Evolutionary conservation across 106 monocot genomes (phyloP).

Genomic region (Iris macrosiphon): DNA sequence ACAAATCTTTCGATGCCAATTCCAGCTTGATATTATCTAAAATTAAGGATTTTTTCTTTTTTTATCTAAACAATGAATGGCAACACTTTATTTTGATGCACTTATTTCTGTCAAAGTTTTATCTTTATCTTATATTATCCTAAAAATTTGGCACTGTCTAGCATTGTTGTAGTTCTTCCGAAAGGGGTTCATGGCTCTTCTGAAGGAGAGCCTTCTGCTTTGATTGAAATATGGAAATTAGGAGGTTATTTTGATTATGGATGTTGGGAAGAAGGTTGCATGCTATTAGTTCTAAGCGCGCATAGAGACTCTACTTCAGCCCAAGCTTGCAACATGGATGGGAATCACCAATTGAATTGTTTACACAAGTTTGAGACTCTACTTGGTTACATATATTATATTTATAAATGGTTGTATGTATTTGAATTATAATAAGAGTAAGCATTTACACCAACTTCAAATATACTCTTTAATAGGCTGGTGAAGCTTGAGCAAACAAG

Average conservation of each 20-base stretch:
- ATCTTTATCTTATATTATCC: too few relatives aligned
- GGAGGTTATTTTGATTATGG: conserved; percentile 92
- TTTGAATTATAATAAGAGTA: neutral
- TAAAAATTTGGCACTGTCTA: neutral
- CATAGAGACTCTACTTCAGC: too few relatives aligned
- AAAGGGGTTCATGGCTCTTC: conserved; percentile 67
- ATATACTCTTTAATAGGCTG: conserved; percentile 24
- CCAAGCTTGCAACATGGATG: conserved; percentile 4
- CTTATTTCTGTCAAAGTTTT: too few relatives aligned
- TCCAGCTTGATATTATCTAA: too few relatives aligned
- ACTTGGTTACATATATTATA: neutral
- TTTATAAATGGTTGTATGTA: too few relatives aligned
- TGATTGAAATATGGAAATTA: conserved; percentile 80
- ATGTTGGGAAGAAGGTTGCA: conserved; percentile 94
- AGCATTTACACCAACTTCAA: neutral
- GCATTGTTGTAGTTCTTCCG: conserved; percentile 36
- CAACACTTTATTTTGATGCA: too few relatives aligned
- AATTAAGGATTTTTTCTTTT: too few relatives aligned
- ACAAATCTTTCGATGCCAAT: too few relatives aligned
- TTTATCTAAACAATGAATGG: too few relatives aligned
- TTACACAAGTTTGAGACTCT: conserved; percentile 48
- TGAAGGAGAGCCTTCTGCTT: conserved; percentile 41
- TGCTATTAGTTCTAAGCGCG: conserved; percentile 44
- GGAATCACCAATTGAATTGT: conserved; percentile 37
- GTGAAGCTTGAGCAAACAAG: conserved; percentile 21